Conservation (phyloP, 192 early-diverging fungal species). For the Backusella parvicylindrica region DNA sequence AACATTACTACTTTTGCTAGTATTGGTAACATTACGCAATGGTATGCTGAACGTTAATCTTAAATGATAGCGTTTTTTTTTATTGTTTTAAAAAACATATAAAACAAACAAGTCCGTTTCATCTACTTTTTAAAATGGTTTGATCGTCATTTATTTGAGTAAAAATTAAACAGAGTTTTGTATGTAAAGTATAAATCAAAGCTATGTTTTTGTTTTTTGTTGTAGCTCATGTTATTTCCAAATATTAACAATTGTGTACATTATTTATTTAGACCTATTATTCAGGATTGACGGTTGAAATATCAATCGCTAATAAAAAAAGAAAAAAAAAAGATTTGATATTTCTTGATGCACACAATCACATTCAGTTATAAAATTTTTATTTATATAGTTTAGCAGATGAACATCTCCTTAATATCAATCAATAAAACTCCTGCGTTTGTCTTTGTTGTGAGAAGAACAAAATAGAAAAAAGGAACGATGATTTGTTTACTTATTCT, state of each 20-base stretch:
- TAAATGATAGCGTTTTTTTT: neutral
- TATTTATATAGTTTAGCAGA: no score
- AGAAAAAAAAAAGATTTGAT: no score
- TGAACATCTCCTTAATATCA: no score
- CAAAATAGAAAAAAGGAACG: no score
- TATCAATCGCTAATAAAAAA: neutral
- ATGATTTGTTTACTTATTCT: no score
- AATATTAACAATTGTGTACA: neutral
- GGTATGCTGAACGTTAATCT: neutral
- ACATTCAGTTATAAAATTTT: no score
- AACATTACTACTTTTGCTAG: neutral
- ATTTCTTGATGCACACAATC: no score
- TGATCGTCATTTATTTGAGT: neutral
- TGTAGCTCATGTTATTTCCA: neutral
- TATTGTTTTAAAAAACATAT: neutral
- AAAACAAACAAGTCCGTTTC: neutral
- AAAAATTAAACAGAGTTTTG: neutral
- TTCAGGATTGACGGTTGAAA: neutral
- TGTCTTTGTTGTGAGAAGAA: no score
- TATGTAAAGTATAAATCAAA: neutral
- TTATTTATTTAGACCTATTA: neutral
- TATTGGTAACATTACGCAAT: neutral
- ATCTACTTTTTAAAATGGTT: neutral
- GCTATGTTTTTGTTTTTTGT: neutral
- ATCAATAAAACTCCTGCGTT: no score